Conservation (phyloP, 495 filamentous ascomycete species). For the Trichoderma reesei region DNA sequence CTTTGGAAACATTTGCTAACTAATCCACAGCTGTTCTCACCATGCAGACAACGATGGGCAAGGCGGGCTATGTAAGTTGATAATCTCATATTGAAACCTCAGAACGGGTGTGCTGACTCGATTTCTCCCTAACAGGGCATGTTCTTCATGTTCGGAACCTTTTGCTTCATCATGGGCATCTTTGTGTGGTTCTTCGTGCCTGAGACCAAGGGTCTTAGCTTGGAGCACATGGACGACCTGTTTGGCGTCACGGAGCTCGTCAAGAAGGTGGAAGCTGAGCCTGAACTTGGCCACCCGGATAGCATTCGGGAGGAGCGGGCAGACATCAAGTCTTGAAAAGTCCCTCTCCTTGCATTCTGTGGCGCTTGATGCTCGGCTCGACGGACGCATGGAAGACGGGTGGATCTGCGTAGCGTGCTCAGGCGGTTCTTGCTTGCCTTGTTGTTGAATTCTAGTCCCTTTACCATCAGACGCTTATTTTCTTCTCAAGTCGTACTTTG, state of each 20-base stretch:
- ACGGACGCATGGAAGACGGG: background rate
- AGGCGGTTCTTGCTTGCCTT: background rate
- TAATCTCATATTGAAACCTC: too few relatives aligned
- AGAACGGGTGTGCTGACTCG: constrained; percentile 6
- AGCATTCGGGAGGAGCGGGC: constrained; percentile 7
- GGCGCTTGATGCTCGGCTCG: background rate
- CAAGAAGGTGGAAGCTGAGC: constrained; percentile 15
- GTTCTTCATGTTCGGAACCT: constrained; percentile 44
- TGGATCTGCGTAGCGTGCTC: background rate
- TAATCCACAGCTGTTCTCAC: constrained; percentile 34
- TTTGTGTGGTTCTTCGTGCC: constrained; percentile 52
- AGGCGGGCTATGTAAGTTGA: constrained; percentile 42
- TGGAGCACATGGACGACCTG: constrained; percentile 39
- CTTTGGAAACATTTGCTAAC: background rate
- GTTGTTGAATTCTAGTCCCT: background rate
- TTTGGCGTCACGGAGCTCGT: constrained; percentile 32
- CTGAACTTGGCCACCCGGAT: constrained; percentile 4
- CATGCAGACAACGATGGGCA: constrained; percentile 53
- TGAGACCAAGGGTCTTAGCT: constrained; percentile 45
- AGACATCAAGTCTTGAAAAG: background rate
- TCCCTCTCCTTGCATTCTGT: background rate
- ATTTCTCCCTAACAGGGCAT: constrained; percentile 45
- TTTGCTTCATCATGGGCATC: constrained; percentile 69
- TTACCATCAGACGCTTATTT: background rate
- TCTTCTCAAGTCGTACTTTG: background rate